Evolutionary conservation across 2,329 filamentous ascomycete species (phyloP).

Genomic region (Sclerotinia glacialis): DNA sequence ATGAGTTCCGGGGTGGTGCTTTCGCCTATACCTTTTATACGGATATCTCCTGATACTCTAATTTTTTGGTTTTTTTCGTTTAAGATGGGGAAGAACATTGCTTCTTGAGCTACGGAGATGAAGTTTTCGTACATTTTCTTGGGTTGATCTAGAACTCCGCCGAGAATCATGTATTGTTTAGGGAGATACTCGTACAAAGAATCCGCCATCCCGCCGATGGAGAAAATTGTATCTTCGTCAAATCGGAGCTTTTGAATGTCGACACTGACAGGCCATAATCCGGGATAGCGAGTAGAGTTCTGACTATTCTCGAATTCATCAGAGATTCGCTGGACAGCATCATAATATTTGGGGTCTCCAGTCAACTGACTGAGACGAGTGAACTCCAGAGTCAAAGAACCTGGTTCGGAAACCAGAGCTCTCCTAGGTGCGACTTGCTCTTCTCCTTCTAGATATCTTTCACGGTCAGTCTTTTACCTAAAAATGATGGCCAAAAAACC

Average conservation of each 20-base stretch:
- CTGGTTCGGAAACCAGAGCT: conserved; percentile 59
- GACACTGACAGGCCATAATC: conserved; percentile 60
- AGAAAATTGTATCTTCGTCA: conserved; percentile 53
- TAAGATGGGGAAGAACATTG: conserved; percentile 47
- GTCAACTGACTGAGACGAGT: conserved; percentile 63
- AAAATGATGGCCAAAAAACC: conserved; percentile 40
- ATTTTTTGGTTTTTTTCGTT: conserved; percentile 43
- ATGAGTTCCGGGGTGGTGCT: conserved; percentile 43
- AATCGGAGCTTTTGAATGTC: conserved; percentile 48
- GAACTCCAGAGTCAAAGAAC: conserved; percentile 60
- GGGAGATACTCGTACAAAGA: conserved; percentile 65
- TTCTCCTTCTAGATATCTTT: conserved; percentile 44
- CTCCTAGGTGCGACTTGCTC: conserved; percentile 57
- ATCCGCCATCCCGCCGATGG: conserved; percentile 56
- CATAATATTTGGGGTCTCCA: conserved; percentile 59
- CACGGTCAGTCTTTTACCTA: conserved; percentile 43
- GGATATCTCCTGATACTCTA: conserved; percentile 49
- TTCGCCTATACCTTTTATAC: conserved; percentile 42
- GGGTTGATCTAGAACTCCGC: conserved; percentile 30
- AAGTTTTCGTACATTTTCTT: conserved; percentile 46
- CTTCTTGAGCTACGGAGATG: conserved; percentile 47
- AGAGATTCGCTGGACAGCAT: conserved; percentile 57
- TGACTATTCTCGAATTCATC: conserved; percentile 57
- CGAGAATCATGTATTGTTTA: conserved; percentile 43
- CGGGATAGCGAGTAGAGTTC: conserved; percentile 54